Evolutionary conservation across 345 rosid genomes (phyloP), one percentile per base, ranked within the genome.

Genomic region (Anastatica hierochuntica): DNA sequence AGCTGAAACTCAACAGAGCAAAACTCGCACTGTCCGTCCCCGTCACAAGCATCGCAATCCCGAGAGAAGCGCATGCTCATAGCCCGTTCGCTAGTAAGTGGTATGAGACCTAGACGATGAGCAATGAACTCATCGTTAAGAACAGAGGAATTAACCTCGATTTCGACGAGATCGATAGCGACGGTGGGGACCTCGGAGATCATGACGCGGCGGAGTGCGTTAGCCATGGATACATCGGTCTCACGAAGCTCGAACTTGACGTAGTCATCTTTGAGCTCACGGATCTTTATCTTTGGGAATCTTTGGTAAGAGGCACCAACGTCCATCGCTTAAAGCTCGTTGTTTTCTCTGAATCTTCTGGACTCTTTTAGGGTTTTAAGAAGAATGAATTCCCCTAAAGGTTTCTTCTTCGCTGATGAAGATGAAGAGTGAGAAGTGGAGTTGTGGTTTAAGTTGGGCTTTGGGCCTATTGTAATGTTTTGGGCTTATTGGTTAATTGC

Each of bases 201-300:
- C 99, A 88, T 92, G 2, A 92, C 82, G 51, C 95, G 97, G 18
- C 98, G 95, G 58, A 92, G 90, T 13, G 99, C 97, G 62, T 92
- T 92, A 8, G 99, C 97, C 67, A 88, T 56, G 21, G 95, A 88
- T 5, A 83, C 79, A 41, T 92, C 95, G 14, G 97, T 88, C 46
- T 85, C 94, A 1, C 95, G 84, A 57, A 92, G 95, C 90, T 85
- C 98, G 76, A 92, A 88, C 55, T 92, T 92, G 4, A 45, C 48
- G 70, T 74, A 81, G 72, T 92, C 94, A 42, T 84, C 96, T 63
- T 82, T 84, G 14, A 80, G 46, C 59, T 86, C 94, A 34, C 95
- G 76, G 70, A 92, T 76, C 66, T 81, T 88, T 10, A 85, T 68
- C 76, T 67, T 78, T 11, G 98, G 98, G 66, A 78, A 82, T 55